Evolutionary conservation across 352 stramenopile genomes (phyloP), one percentile per base, ranked within the genome.

Genomic region (Globisporangium iwayamae): DNA sequence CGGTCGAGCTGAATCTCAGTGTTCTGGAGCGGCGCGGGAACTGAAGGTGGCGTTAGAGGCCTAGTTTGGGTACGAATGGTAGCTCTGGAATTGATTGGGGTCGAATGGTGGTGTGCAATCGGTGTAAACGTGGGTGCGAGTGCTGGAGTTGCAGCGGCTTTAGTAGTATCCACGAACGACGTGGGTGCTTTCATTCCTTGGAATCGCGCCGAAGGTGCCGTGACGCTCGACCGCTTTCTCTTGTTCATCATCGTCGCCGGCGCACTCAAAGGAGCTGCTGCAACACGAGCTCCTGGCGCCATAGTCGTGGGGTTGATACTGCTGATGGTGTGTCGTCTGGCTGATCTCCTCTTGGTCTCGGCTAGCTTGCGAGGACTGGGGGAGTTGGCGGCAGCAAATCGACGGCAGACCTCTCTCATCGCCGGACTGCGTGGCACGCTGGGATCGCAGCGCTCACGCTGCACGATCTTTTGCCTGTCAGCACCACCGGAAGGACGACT

Each of bases 1-100:
- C 55, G 34, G 43, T 57, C 56, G 25, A 62, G 54, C 7, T 46
- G 38, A 28, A 53, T 63, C 45, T 68, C 62, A 9, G 57, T 32
- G 20, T 22, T 56, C 46, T 52, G 57, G 1, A 36, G 6, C 32
- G 18, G 41, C 5, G 47, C 6, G 13, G 32, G 25, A 3, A 39
- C 32, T 25, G 59, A 59, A 7, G 59, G 59, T 5, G 60, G 60
- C 8, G 51, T 66, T 22, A 51, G 18, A 8, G 60, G 39, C 11
- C 60, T 34, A n/a, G 38, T 6, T 38, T 36, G 41, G 50, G 16
- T 66, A 59, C 20, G 28, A 30, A 20, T 16, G 11, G 51, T 41
- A 43, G 60, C 51, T 55, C 28, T 25, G 0, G 59, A 39, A 32
- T 63, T 63, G 13, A 63, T 48, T 32, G 34, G 20, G 16, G 18